Evolutionary conservation across 2,329 filamentous ascomycete genomes (phyloP).

Genomic region (Paraphoma sp.): DNA sequence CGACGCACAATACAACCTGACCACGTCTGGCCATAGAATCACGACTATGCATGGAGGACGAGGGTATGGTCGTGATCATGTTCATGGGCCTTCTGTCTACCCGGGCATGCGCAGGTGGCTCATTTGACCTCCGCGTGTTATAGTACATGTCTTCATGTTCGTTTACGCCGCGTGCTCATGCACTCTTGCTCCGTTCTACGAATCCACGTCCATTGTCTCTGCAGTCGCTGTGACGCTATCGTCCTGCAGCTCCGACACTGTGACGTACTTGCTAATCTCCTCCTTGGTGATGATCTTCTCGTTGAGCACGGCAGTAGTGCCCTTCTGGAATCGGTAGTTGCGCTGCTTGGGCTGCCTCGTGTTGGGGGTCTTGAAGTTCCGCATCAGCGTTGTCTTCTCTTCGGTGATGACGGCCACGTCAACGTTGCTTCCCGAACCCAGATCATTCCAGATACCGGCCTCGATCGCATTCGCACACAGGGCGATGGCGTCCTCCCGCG

Average conservation of each 20-base stretch:
- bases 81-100: conserved; percentile 23
- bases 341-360: conserved; percentile 88
- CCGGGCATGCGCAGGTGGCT: not conserved
- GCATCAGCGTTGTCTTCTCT: conserved; percentile 91
- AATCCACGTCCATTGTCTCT: conserved; percentile 71
- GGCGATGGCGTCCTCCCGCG: conserved; percentile 80
- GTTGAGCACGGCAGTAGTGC: conserved; percentile 94
- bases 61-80: conserved; percentile 17
- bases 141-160: conserved; percentile 28
- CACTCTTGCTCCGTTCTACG: conserved; percentile 26
- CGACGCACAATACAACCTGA: too few relatives aligned
- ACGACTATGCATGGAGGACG: not conserved
- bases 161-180: conserved; percentile 19
- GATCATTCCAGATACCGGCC: conserved; percentile 98
- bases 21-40: too few relatives aligned
- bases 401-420: conserved; percentile 95
- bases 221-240: conserved; percentile 66
- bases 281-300: conserved; percentile 95
- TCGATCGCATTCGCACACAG: conserved; percentile 86
- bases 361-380: conserved; percentile 94
- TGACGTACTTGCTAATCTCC: conserved; percentile 93
- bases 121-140: conserved; percentile 10
- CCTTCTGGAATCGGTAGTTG: conserved; percentile 88
- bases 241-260: conserved; percentile 81
- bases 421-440: conserved; percentile 96